Conservation (phyloP, 768 basidiomycete genomes). For the Lyophyllum atratum region DNA sequence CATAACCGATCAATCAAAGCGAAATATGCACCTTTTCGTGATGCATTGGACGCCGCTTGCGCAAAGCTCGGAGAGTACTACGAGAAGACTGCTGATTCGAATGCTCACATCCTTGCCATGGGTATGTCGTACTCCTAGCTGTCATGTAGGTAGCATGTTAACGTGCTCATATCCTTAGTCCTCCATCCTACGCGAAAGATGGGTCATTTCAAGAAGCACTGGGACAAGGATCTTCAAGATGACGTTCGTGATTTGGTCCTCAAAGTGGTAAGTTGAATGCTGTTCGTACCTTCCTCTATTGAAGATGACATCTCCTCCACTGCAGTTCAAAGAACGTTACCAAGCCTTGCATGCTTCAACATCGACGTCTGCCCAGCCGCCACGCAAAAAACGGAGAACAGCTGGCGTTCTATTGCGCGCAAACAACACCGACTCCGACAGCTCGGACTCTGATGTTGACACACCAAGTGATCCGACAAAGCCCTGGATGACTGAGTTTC, state of each 20-base stretch:
- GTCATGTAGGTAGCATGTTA: not conserved
- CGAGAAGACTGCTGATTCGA: not conserved
- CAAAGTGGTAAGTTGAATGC: not conserved
- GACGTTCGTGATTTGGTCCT: not conserved
- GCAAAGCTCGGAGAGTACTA: not conserved
- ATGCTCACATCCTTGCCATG: not conserved
- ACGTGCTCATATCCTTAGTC: not conserved
- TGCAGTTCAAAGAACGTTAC: no score
- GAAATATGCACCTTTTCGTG: not conserved
- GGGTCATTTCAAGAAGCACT: not conserved
- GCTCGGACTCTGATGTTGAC: not conserved
- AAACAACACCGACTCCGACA: not conserved
- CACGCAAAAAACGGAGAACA: no score
- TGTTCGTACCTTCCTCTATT: no score
- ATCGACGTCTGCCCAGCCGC: no score
- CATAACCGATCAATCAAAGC: not conserved
- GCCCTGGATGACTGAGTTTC: not conserved
- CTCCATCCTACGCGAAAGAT: not conserved
- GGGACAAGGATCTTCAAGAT: not conserved
- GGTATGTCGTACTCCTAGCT: not conserved
- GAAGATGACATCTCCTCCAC: no score
- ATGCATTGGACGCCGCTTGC: no score
- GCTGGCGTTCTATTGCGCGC: no score
- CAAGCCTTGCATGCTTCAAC: no score
- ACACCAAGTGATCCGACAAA: no score